Evolutionary conservation across 1,139 yeast species (phyloP).

Genomic region (Geotrichum candidum): DNA sequence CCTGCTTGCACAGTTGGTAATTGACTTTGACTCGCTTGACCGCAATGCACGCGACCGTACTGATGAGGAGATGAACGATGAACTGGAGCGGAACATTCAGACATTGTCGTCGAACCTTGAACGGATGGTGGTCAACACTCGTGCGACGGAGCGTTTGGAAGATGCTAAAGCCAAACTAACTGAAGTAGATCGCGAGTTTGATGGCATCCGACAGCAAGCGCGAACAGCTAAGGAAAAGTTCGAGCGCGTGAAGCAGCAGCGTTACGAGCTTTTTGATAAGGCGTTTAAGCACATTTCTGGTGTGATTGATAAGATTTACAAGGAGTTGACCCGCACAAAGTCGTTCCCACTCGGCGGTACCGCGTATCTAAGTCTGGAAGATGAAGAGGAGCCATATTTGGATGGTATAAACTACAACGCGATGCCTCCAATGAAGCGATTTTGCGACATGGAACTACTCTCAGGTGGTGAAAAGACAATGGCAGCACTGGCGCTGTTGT

Average conservation of each 20-base stretch:
- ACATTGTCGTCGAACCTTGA: slow-evolving; percentile 54
- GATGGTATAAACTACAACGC: slow-evolving; percentile 88
- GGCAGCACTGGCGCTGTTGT: slow-evolving; percentile 88
- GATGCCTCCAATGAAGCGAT: slow-evolving; percentile 94
- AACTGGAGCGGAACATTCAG: slow-evolving; percentile 44
- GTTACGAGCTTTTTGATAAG: slow-evolving; percentile 57
- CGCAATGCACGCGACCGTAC: slow-evolving; percentile 38
- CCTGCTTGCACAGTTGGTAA: slow-evolving; percentile 41
- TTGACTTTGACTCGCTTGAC: slow-evolving; percentile 53
- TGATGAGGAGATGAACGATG: slow-evolving; percentile 34
- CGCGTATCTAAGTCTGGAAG: slow-evolving; percentile 80
- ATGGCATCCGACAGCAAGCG: slow-evolving; percentile 57
- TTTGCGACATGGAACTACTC: slow-evolving; percentile 84
- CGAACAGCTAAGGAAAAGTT: slow-evolving; percentile 51
- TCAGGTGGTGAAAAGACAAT: slow-evolving; percentile 97
- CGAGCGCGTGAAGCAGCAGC: slow-evolving; percentile 51
- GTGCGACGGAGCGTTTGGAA: slow-evolving; percentile 68
- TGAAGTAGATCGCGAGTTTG: slow-evolving; percentile 61
- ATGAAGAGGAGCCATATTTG: slow-evolving; percentile 76
- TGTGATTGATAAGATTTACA: slow-evolving; percentile 72
- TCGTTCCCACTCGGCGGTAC: slow-evolving; percentile 75
- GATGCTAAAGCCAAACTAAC: slow-evolving; percentile 61
- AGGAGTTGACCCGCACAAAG: slow-evolving; percentile 66
- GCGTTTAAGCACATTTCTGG: slow-evolving; percentile 74
- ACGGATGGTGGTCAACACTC: slow-evolving; percentile 67